Evolutionary conservation across 2,329 filamentous ascomycete genomes (phyloP).

Genomic region (Gliomastix tumulicola): DNA sequence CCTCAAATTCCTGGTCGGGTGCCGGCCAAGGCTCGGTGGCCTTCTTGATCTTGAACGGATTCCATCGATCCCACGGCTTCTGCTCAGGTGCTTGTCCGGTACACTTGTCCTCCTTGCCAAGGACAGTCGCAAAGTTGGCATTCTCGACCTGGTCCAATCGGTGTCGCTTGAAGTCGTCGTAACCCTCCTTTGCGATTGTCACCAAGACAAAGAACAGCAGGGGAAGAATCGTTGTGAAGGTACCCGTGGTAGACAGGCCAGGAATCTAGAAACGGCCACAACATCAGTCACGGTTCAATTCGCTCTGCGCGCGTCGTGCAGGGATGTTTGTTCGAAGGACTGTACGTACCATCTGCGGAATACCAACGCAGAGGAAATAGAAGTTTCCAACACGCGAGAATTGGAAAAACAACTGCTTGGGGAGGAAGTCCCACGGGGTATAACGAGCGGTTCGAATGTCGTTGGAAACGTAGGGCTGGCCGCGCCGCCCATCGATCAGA

Average conservation of each 20-base stretch:
- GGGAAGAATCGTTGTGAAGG: slow-evolving; percentile 67
- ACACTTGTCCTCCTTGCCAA: slow-evolving; percentile 28
- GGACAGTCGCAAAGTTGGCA: slow-evolving; percentile 38
- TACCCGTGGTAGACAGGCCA: slow-evolving; percentile 68
- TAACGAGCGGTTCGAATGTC: slow-evolving; percentile 79
- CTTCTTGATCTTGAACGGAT: slow-evolving; percentile 22
- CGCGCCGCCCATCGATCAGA: slow-evolving; percentile 42
- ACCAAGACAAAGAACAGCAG: slow-evolving; percentile 71
- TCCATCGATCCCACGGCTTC: slow-evolving; percentile 16
- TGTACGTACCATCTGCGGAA: slow-evolving; percentile 59
- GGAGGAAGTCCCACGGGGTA: slow-evolving; percentile 76
- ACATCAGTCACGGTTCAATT: too few species aligned
- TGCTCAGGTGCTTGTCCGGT: slow-evolving; percentile 15
- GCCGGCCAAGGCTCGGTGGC: slow-evolving; percentile 16
- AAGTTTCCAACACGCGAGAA: slow-evolving; percentile 85
- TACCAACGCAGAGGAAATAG: slow-evolving; percentile 76
- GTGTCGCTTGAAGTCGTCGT: slow-evolving; percentile 76
- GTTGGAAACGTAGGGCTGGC: slow-evolving; percentile 43
- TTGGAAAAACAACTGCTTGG: slow-evolving; percentile 77
- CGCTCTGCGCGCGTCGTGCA: too few species aligned
- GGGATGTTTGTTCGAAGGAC: too few species aligned
- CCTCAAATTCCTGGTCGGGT: slow-evolving; percentile 55
- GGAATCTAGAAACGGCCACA: slow-evolving; percentile 44
- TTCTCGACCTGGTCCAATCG: slow-evolving; percentile 80
- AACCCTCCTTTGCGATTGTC: slow-evolving; percentile 80